A percentile compares a stretch with the other conserved stretches of the same genome.
Conservation (phyloP, 2,329 filamentous ascomycete species). For the Botrytis galanthina region DNA sequence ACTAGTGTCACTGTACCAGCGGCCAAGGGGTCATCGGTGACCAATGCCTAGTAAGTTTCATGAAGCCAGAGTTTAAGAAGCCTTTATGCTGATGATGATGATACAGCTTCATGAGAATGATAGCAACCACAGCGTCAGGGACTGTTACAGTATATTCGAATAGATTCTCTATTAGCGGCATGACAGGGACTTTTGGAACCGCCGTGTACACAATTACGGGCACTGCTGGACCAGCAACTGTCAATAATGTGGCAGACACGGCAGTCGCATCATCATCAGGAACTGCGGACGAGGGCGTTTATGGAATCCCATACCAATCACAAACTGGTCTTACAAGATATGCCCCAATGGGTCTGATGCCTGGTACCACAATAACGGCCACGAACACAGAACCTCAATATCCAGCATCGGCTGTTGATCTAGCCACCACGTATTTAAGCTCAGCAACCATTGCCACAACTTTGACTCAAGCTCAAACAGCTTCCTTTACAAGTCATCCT, state of each 20-base stretch:
- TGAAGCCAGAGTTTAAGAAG: neutral
- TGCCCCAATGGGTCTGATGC: slow-evolving; percentile 43
- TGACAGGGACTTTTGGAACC: slow-evolving; percentile 57
- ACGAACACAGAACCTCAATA: slow-evolving; percentile 40
- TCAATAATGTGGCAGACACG: slow-evolving; percentile 28
- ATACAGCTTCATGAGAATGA: slow-evolving; percentile 58
- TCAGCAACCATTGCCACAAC: slow-evolving; percentile 39
- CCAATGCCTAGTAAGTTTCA: slow-evolving; percentile 39
- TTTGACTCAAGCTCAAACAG: slow-evolving; percentile 40
- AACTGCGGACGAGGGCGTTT: slow-evolving; percentile 28
- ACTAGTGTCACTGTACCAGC: slow-evolving; percentile 34
- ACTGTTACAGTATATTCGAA: slow-evolving; percentile 58
- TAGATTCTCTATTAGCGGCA: slow-evolving; percentile 62
- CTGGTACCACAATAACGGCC: slow-evolving; percentile 41
- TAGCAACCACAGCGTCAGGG: slow-evolving; percentile 54
- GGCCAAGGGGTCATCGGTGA: slow-evolving; percentile 30
- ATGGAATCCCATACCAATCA: slow-evolving; percentile 37
- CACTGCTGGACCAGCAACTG: slow-evolving; percentile 39
- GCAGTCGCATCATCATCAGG: slow-evolving; percentile 18
- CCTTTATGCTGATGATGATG: slow-evolving; percentile 18
- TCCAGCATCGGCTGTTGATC: slow-evolving; percentile 39
- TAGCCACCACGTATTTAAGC: slow-evolving; percentile 39
- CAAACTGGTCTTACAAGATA: slow-evolving; percentile 42
- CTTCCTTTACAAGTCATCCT: slow-evolving; percentile 38
- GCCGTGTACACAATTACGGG: slow-evolving; percentile 41